phyloP scores from a whole-genome alignment of 371 early-diverging fungal species.

The Choanephora cucurbitarum region DNA sequence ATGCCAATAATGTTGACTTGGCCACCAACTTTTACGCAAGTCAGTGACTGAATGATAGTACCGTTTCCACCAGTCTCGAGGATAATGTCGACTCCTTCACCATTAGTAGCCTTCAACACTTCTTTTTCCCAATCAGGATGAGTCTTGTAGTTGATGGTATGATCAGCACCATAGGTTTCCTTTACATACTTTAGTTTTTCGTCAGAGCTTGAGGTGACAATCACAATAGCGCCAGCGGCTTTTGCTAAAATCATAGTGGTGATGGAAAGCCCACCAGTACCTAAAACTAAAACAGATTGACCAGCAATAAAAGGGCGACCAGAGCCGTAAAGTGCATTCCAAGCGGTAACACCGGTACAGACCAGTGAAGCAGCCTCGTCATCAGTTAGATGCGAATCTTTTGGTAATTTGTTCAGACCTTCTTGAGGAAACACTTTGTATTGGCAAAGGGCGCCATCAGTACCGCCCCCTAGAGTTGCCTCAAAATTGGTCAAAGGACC shows the following conservation, averaged over 20 bases:
- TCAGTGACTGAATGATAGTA: conserved; percentile 18
- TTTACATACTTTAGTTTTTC: conserved; percentile 23
- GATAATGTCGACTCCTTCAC: conserved; percentile 17
- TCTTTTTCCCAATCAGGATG: conserved; percentile 23
- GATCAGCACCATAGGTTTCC: conserved; percentile 16
- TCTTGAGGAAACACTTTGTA: conserved; percentile 9
- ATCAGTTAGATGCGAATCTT: conserved; percentile 10
- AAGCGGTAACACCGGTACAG: conserved; percentile 20
- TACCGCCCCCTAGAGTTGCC: background rate
- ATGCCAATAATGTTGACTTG: conserved; percentile 16
- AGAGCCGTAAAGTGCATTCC: conserved; percentile 17
- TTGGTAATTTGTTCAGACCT: conserved; percentile 21
- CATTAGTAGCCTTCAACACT: conserved; percentile 15
- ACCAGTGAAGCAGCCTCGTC: conserved; percentile 25
- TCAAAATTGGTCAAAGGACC: background rate
- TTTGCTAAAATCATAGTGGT: conserved; percentile 19
- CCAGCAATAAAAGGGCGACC: conserved; percentile 15
- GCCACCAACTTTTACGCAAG: conserved; percentile 10
- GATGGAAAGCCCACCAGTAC: conserved; percentile 23
- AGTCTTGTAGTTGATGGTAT: conserved; percentile 26
- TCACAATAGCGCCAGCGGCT: conserved; percentile 25
- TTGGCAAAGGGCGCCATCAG: conserved; percentile 19
- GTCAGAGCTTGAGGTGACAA: conserved; percentile 27
- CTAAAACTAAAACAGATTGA: conserved; percentile 19
- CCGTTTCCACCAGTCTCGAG: conserved; percentile 20